Percentiles rank a stretch among this genome's conserved stretches.
These are phyloP conservation scores for Thuja plicata DNA, from an alignment of 83 land plant species.

Conservation along the genomic window DNA sequence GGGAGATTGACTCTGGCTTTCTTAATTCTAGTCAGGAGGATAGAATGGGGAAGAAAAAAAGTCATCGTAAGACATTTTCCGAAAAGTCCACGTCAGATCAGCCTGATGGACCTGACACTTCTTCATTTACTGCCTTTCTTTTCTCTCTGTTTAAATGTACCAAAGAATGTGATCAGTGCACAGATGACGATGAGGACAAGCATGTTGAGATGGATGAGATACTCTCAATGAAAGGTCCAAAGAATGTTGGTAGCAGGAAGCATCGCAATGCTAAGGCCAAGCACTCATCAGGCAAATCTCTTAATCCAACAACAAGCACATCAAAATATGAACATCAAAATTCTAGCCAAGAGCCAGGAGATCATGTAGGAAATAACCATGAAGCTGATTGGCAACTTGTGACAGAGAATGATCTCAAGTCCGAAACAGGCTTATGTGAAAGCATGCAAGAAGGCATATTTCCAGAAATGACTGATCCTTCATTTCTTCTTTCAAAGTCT, in stretches of 20 bases:
- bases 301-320: slow-evolving; percentile 31
- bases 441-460: slow-evolving; percentile 6
- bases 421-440: slow-evolving; percentile 16
- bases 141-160: slow-evolving; percentile 50
- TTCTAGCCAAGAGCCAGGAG: slow-evolving; percentile 21
- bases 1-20: background rate
- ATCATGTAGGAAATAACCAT: slow-evolving; percentile 4
- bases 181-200: slow-evolving; percentile 18
- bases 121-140: slow-evolving; percentile 67
- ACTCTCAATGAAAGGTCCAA: slow-evolving; percentile 17
- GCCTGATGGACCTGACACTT: slow-evolving; percentile 67
- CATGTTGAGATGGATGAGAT: slow-evolving; percentile 21
- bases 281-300: slow-evolving; percentile 31
- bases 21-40: slow-evolving; percentile 21
- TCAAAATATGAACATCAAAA: slow-evolving; percentile 28
- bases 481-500: slow-evolving; percentile 57
- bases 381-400: slow-evolving; percentile 11
- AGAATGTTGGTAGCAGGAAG: slow-evolving; percentile 27
- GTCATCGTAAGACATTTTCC: background rate
- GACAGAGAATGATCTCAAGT: slow-evolving; percentile 23
- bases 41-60: slow-evolving; percentile 19
- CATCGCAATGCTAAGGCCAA: slow-evolving; percentile 47
- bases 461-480: slow-evolving; percentile 59
- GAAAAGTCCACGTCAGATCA: slow-evolving; percentile 23
- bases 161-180: slow-evolving; percentile 22